Evolutionary conservation across 768 basidiomycete genomes (phyloP).

Genomic region (Podaxis carcinomalis): DNA sequence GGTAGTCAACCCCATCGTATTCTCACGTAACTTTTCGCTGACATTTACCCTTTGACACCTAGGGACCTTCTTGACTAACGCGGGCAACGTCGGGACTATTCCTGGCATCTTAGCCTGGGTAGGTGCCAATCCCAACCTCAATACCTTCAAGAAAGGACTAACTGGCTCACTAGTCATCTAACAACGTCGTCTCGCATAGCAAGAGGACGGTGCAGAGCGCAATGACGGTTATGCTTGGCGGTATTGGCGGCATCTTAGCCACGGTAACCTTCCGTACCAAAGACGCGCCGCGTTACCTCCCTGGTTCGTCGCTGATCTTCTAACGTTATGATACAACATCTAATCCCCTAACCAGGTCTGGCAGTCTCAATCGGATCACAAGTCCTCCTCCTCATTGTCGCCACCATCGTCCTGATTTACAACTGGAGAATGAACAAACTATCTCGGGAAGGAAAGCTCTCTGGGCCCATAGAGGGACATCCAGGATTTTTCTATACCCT

Average conservation of each 20-base stretch:
- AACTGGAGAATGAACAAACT: constrained; percentile 34
- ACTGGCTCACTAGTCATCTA: constrained; percentile 26
- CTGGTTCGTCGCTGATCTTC: constrained; percentile 24
- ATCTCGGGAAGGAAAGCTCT: constrained; percentile 27
- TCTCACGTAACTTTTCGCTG: neutral
- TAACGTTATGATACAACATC: neutral
- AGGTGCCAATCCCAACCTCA: constrained; percentile 22
- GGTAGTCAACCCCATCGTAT: constrained; percentile 22
- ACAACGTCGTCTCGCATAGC: constrained; percentile 46
- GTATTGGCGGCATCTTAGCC: constrained; percentile 40
- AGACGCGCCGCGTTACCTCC: constrained; percentile 41
- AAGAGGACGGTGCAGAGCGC: constrained; percentile 37
- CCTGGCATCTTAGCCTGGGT: constrained; percentile 39
- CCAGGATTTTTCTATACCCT: constrained; percentile 36
- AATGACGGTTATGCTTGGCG: constrained; percentile 36
- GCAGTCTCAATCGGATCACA: constrained; percentile 38
- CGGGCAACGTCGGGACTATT: constrained; percentile 38
- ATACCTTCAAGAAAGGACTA: neutral
- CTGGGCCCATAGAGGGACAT: constrained; percentile 29
- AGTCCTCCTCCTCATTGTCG: constrained; percentile 28
- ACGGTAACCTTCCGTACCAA: constrained; percentile 36
- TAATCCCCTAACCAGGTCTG: constrained; percentile 24
- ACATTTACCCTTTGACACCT: neutral
- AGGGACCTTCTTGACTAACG: constrained; percentile 42
- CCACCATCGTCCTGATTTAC: constrained; percentile 29